Percentiles rank a stretch among this genome's conserved stretches.
These are phyloP conservation scores for Chrysanthemum makinoi DNA, from an alignment of 129 eudicot species.

Conservation along the genomic window DNA sequence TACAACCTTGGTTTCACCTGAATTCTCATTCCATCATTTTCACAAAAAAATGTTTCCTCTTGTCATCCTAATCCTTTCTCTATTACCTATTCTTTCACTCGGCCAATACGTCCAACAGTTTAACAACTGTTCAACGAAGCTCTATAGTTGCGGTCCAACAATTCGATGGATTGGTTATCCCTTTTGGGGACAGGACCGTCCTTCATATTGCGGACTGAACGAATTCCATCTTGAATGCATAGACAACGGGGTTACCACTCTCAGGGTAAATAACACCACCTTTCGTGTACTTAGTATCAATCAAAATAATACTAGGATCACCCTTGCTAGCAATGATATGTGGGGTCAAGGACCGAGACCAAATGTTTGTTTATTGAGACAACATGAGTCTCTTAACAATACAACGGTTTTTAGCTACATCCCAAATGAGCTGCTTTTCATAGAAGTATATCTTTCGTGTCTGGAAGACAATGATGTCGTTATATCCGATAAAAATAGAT, in stretches of 20 bases:
- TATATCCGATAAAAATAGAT: background rate
- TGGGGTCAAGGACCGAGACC: background rate
- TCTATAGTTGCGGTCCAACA: conserved; percentile 27
- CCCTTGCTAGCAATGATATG: conserved; percentile 9
- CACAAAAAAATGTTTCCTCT: conserved; percentile 6
- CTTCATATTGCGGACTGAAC: conserved; percentile 29
- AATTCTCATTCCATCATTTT: background rate
- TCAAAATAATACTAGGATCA: background rate
- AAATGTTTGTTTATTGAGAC: conserved; percentile 8
- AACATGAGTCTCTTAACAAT: background rate
- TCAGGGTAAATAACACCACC: conserved; percentile 14
- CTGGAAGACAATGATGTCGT: background rate
- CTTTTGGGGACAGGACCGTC: conserved; percentile 30
- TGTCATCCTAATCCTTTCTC: background rate
- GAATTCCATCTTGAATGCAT: conserved; percentile 30
- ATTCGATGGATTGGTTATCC: conserved; percentile 25
- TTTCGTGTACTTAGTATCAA: conserved; percentile 28
- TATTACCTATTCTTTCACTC: conserved; percentile 3
- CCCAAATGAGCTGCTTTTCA: background rate
- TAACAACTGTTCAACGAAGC: conserved; percentile 14
- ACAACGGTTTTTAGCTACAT: background rate
- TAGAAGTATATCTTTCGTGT: conserved; percentile 7
- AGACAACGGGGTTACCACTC: background rate
- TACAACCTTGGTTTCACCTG: background rate
- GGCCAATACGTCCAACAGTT: background rate